Evolutionary conservation across 176 grass and related monocot species (phyloP).

Genomic region (Oryza longistaminata): DNA sequence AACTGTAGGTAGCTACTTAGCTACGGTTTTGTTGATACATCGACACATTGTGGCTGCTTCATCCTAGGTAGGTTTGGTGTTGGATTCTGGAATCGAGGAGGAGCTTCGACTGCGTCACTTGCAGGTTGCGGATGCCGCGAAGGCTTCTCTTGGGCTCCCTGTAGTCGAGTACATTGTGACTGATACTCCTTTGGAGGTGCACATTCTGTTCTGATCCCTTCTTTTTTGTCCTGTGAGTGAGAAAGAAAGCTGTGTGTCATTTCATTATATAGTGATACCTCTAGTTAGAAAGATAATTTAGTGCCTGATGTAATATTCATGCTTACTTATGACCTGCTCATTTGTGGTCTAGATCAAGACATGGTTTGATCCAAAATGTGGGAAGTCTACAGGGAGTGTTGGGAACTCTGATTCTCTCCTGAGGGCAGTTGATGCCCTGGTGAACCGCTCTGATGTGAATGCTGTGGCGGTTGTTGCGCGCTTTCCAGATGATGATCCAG

Average conservation of each 20-base stretch:
- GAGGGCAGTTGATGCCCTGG: slow-evolving; percentile 63
- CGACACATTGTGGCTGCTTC: slow-evolving; percentile 14
- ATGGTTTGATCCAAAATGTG: slow-evolving; percentile 74
- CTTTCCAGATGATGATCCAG: slow-evolving; percentile 85
- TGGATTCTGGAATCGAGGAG: slow-evolving; percentile 91
- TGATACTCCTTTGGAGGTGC: slow-evolving; percentile 85
- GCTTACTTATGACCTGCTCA: background rate
- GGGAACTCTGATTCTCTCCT: slow-evolving; percentile 71
- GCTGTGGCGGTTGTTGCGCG: slow-evolving; percentile 80
- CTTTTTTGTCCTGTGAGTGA: background rate
- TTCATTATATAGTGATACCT: too few relatives aligned
- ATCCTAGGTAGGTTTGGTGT: slow-evolving; percentile 80
- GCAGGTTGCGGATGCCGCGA: slow-evolving; percentile 80
- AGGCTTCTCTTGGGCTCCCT: slow-evolving; percentile 77
- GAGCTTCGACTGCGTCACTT: slow-evolving; percentile 73
- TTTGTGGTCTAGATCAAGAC: slow-evolving; percentile 61
- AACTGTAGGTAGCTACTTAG: too few relatives aligned
- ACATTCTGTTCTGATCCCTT: background rate
- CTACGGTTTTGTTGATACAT: background rate
- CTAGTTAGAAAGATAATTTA: background rate
- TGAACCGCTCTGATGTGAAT: slow-evolving; percentile 61
- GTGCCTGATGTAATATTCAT: background rate
- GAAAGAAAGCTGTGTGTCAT: too few relatives aligned
- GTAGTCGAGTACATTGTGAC: slow-evolving; percentile 77
- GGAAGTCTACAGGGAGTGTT: slow-evolving; percentile 82